Conservation (phyloP, 169 alveolate species). For the Perkinsus olseni region DNA sequence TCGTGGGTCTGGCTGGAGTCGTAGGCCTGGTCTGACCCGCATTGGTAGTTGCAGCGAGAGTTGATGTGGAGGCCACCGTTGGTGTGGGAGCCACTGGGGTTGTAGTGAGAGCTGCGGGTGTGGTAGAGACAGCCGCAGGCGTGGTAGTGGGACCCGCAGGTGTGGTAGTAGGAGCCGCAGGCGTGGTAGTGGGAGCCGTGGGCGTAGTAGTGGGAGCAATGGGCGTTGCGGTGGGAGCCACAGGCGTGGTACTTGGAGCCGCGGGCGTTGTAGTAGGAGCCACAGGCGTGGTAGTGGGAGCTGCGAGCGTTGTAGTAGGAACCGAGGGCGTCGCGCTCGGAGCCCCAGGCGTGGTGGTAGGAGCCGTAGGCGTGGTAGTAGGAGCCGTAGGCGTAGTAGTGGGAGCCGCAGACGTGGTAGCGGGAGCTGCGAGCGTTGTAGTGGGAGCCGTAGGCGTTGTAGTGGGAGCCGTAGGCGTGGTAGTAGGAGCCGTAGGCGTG, state of each 20-base stretch:
- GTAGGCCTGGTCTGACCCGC: no score
- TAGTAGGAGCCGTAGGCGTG: not conserved
- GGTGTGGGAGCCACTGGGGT: no score
- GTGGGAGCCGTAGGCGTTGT: not conserved
- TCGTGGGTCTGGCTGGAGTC: no score
- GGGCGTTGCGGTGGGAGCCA: not conserved
- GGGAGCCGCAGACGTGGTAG: not conserved
- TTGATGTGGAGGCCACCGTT: no score
- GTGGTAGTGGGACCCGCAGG: no score
- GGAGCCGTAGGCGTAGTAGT: not conserved
- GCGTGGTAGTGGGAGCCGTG: no score
- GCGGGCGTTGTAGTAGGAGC: not conserved
- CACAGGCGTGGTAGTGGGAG: no score
- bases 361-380: not conserved
- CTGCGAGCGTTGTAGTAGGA: not conserved
- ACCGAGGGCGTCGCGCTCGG: not conserved
- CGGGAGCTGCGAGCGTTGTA: not conserved
- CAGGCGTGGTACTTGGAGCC: no score
- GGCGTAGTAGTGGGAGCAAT: not conserved
- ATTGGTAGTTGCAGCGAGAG: no score
- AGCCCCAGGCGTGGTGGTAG: not conserved
- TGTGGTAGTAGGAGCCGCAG: no score
- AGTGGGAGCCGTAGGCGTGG: not conserved
- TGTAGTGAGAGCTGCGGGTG: not conserved
- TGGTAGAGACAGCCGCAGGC: not conserved